Evolutionary conservation across 2,329 filamentous ascomycete species (phyloP), one percentile per base, ranked within the genome.

Genomic region (Zymoseptoria tritici): DNA sequence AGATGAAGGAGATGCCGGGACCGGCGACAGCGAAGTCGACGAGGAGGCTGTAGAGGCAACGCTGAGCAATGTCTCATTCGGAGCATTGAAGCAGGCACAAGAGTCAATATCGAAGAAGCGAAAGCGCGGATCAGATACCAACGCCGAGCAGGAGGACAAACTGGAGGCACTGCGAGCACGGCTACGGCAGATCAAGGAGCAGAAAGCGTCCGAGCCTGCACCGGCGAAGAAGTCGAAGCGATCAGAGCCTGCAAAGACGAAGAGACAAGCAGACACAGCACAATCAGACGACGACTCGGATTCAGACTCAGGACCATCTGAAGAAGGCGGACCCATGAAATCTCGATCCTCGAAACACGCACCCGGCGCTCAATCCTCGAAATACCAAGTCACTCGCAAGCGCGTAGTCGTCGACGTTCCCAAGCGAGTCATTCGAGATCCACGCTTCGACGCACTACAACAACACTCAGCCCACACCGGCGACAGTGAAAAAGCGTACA

Each of bases 41-140:
- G 72, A 74, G 49, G 72, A 74, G 2, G 74, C 79, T 57, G 74
- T 78, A 22, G 70, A 78, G 54, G 72, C 76, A 13, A 72, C 76
- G 36, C 74, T 86, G 60, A 80, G 78, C 68, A 80, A 79, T 62
- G 85, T 97, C 65, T 94, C 91, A 22, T 97, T 97, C 70, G 92
- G 91, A 63, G 89, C 90, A n/a, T 80, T 97, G 49, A 90, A 90
- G 64, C 90, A 90, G 79, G 92, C 91, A 1, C 90, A 96, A 77
- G 86, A 86, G 49, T 83, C 85, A 0, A 76, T 96, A 31, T 64
- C 60, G 49, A 68, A 72, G 63, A 78, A 77, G 72, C 76, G 74
- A 57, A 80, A 79, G 65, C 72, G 77, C 54, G 74, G 72, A 19
- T 71, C 74, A 11, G 71, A 74, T 13, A 70, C 71, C 0, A 72